Evolutionary conservation across 345 rosid genomes (phyloP).

Genomic region (Balakata baccata): DNA sequence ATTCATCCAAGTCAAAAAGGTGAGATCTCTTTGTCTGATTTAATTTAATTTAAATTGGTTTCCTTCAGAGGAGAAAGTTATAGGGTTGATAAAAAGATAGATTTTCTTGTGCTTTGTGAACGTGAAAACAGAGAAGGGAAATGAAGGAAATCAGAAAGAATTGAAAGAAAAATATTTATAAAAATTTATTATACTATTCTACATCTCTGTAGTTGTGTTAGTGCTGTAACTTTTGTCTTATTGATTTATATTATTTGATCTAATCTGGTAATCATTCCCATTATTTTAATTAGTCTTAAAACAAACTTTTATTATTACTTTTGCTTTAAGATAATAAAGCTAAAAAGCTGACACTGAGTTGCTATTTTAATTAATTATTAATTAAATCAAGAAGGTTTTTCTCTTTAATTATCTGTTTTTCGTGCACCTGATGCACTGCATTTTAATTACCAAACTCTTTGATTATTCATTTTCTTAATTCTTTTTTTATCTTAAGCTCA

Average conservation of each 20-base stretch:
- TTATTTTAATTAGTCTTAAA: conserved; percentile 10
- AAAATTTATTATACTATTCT: neutral
- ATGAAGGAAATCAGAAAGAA: neutral
- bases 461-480: neutral
- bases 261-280: neutral
- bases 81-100: conserved; percentile 19
- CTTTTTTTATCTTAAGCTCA: neutral
- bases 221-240: conserved; percentile 23
- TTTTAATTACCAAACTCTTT: neutral
- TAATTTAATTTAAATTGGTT: neutral
- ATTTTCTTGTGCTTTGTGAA: conserved; percentile 44
- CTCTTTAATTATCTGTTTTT: no score
- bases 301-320: conserved; percentile 11
- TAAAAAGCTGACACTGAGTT: neutral
- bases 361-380: no score
- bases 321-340: conserved; percentile 11
- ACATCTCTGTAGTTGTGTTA: conserved; percentile 5
- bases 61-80: conserved; percentile 17
- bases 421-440: neutral
- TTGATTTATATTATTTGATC: conserved; percentile 15
- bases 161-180: neutral
- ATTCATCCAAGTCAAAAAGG: conserved; percentile 14
- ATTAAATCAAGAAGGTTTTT: neutral
- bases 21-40: conserved; percentile 20
- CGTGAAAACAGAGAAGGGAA: conserved; percentile 17